These are phyloP conservation scores for Zoysia matrella DNA, from an alignment of 202 grass and related monocot genomes.

Conservation along the genomic window DNA sequence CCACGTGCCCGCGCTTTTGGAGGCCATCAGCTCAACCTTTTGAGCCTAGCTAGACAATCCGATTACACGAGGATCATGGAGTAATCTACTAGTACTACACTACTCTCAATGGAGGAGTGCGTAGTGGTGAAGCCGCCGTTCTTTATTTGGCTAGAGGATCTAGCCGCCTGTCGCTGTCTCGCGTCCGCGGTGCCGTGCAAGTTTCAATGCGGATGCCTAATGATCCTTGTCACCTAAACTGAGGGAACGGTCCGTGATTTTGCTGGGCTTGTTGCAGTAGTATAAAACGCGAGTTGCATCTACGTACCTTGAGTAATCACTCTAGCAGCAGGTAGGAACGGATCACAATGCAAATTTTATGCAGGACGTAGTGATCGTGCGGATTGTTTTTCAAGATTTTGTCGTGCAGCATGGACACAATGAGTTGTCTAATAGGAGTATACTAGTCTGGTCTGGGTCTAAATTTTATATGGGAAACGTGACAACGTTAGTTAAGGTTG, in stretches of 20 bases:
- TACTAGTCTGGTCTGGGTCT: background rate
- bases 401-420: background rate
- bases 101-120: slow-evolving; percentile 4
- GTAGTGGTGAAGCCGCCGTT: slow-evolving; percentile 22
- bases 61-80: slow-evolving; percentile 37
- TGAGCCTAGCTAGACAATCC: background rate
- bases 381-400: background rate
- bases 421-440: background rate
- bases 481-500: too few relatives aligned
- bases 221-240: slow-evolving; percentile 52
- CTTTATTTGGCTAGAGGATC: slow-evolving; percentile 60
- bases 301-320: background rate
- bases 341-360: too few relatives aligned
- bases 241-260: slow-evolving; percentile 42
- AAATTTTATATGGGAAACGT: background rate
- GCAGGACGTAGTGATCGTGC: too few relatives aligned
- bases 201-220: slow-evolving; percentile 53
- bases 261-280: background rate
- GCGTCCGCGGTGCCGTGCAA: slow-evolving; percentile 47
- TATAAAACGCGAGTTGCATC: background rate
- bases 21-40: slow-evolving; percentile 7
- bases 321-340: background rate
- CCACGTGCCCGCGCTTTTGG: slow-evolving; percentile 47
- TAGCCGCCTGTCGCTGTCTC: slow-evolving; percentile 47
- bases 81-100: slow-evolving; percentile 13